Evolutionary conservation across 2,329 filamentous ascomycete species (phyloP), one percentile per base, ranked within the genome.

Genomic region (Trichoderma sp.): DNA sequence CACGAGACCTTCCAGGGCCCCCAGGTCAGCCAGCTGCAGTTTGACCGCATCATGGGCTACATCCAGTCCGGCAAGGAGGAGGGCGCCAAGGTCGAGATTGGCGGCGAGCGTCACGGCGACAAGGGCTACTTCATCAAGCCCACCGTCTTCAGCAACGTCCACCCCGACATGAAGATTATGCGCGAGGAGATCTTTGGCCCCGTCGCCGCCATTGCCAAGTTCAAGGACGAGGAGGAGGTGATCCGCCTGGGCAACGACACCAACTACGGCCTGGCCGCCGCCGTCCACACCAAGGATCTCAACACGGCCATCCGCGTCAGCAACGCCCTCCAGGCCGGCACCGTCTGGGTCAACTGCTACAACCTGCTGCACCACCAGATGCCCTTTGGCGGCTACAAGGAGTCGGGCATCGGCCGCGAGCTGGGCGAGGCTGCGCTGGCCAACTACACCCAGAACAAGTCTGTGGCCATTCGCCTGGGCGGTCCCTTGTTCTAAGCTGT

Each of bases 101-200:
- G 78, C 62, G 78, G 78, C 51, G 74, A 74, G 67, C 75, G 77
- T 71, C 89, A 89, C 78, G 91, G 91, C 67, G 75, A 83, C 75
- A 88, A 92, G 83, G 91, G 91, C 68, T 96, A 91, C 86, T 96
- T 94, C 83, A 94, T 96, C 78, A 82, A 94, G 83, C 92, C 92
- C 47, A 96, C 92, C 74, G 92, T 96, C 81, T 96, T 96, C 84
- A 88, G 86, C 78, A 88, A 92, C 74, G 92, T 95, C 70, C 86
- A 82, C 57, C 80, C 88, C 70, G 86, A 94, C 78, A 96, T 95
- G 91, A 93, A 91, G 86, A 95, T 96, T 74, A 88, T 93, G 81
- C 86, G 92, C 78, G 91, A 96, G 81, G 92, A 96, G 82, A 95
- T 96, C 77, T 96, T 96, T 76, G 92, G 92, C 69, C 92, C 92